Evolutionary conservation across 768 basidiomycete genomes (phyloP), one percentile per base, ranked within the genome.

Genomic region (Leccinellum luteum): DNA sequence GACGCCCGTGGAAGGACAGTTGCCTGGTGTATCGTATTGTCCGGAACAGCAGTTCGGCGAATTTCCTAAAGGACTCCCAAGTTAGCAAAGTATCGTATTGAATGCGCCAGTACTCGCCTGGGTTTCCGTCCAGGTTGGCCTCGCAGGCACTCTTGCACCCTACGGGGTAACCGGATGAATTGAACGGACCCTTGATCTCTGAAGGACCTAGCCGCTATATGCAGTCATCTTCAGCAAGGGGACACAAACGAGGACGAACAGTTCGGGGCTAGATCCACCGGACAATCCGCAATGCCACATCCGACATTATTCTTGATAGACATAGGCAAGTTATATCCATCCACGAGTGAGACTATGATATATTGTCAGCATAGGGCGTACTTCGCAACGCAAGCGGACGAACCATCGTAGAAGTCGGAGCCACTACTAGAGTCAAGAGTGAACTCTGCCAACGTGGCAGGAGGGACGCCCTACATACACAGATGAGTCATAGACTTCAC

Each of bases 1-100:
- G 10, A 78, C 75, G 23, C 74, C 74, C 5, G 80, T 80, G 14
- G 74, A 61, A 12, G 84, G 85, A 67, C 86, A 88, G 0, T 83
- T 86, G 8, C 64, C 69, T 1, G 83, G 69, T 5, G 81, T 84
- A 67, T 69, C 71, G 70, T 79, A 74, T 43, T 66, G 69, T 9
- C 87, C 87, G 15, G 79, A 79, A 74, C 87, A 89, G 69, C 87
- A 88, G 64, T 87, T 85, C 5, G 77, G 69, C 25, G 84, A 85
- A 72, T 88, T 79, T 32, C 61, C 83, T 83, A 50, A 5, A 41
- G 27, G 31, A 51, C 28, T 35, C 23, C 44, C 44, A 21, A 21
- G 21, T 62, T 9, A 60, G 54, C 25, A 41, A 44, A n/a, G 17
- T 31, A 9, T 12, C 70, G 23, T 51, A 75, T 25, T 25, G 31